phyloP scores from a whole-genome alignment of 2,329 filamentous ascomycete genomes.

The Fonsecaea nubica region DNA sequence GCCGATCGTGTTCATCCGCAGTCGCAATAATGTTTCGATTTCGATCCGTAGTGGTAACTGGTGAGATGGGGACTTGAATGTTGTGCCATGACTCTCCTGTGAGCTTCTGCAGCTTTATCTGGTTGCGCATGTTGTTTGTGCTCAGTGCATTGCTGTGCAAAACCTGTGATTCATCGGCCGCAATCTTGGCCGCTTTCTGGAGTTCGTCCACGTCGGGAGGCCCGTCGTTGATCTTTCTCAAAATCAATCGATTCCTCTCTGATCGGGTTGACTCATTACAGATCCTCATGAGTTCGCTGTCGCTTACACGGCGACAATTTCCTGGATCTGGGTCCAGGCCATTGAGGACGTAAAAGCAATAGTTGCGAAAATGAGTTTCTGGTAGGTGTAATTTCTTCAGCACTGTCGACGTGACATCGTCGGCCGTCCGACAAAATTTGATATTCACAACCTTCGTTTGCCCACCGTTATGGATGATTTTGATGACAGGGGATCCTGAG shows the following conservation, averaged over 20 bases:
- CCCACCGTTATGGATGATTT: slow-evolving; percentile 90
- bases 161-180: slow-evolving; percentile 82
- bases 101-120: slow-evolving; percentile 86
- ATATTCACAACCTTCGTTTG: slow-evolving; percentile 94
- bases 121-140: slow-evolving; percentile 74
- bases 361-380: slow-evolving; percentile 90
- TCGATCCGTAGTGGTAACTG: slow-evolving; percentile 56
- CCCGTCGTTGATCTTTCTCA: slow-evolving; percentile 89
- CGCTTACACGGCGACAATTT: slow-evolving; percentile 80
- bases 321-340: slow-evolving; percentile 82
- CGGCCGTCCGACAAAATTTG: slow-evolving; percentile 85
- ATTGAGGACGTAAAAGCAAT: slow-evolving; percentile 93
- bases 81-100: slow-evolving; percentile 86
- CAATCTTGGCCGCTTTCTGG: slow-evolving; percentile 84
- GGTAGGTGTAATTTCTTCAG: slow-evolving; percentile 85
- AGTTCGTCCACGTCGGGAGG: slow-evolving; percentile 88
- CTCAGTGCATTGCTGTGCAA: slow-evolving; percentile 68
- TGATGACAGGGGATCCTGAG: slow-evolving; percentile 84
- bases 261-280: slow-evolving; percentile 84
- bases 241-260: slow-evolving; percentile 87
- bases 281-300: slow-evolving; percentile 87
- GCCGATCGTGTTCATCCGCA: slow-evolving; percentile 56
- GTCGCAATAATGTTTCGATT: slow-evolving; percentile 46
- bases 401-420: slow-evolving; percentile 90
- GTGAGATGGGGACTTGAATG: slow-evolving; percentile 85